Percentiles rank a stretch among this genome's conserved stretches.
phyloP scores from a whole-genome alignment of 1,284 basidiomycete genomes.

The Pyrrhoderma noxium region DNA sequence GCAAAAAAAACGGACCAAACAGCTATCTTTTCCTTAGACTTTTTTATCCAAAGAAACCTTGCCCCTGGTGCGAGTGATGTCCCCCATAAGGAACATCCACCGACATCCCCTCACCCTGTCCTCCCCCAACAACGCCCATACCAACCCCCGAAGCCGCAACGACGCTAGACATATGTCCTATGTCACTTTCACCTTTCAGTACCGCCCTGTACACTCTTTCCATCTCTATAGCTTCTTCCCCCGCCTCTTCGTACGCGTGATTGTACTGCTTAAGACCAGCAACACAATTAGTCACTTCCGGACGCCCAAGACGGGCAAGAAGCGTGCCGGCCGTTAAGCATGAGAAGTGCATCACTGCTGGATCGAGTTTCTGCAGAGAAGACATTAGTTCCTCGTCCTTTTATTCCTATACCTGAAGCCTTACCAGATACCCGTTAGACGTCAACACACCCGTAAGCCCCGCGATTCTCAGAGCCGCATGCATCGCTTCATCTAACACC shows the following conservation, averaged over 20 bases:
- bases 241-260: conserved; percentile 78
- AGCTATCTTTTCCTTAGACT: too few relatives aligned
- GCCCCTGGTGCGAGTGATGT: too few relatives aligned
- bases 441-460: conserved; percentile 78
- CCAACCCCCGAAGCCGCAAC: background rate
- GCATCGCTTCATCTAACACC: conserved; percentile 73
- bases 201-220: conserved; percentile 45
- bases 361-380: conserved; percentile 55
- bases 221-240: conserved; percentile 69
- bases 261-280: conserved; percentile 83
- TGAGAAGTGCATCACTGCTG: conserved; percentile 78
- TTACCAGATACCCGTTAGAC: conserved; percentile 75
- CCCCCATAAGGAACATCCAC: too few relatives aligned
- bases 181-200: conserved; percentile 18
- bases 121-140: background rate
- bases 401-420: conserved; percentile 22
- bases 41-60: too few relatives aligned
- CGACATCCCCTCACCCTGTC: too few relatives aligned
- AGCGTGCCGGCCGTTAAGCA: conserved; percentile 77
- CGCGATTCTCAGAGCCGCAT: conserved; percentile 80
- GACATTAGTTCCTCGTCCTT: background rate
- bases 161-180: conserved; percentile 16
- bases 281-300: conserved; percentile 78
- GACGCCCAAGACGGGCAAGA: conserved; percentile 74
- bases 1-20: too few relatives aligned